phyloP scores from a whole-genome alignment of 225 moss, liverwort and hornwort species.

The Polytrichum commune region DNA sequence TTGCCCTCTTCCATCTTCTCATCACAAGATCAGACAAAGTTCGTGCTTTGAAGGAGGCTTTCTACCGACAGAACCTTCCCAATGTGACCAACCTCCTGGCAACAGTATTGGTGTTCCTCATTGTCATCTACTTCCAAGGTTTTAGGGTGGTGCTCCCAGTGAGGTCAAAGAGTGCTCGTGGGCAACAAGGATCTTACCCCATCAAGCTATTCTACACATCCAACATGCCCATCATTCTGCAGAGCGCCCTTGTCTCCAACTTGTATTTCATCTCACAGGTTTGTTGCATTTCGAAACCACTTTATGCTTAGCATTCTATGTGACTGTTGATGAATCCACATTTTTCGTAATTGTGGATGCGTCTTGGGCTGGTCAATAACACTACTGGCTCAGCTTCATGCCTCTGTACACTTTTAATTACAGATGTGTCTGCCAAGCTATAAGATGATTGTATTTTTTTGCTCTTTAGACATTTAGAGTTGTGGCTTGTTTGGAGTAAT shows the following conservation, averaged over 20 bases:
- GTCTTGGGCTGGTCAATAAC: background rate
- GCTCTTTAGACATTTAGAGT: background rate
- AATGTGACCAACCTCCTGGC: slow-evolving; percentile 95
- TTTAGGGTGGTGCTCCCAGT: slow-evolving; percentile 96
- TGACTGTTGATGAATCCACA: background rate
- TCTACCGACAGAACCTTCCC: slow-evolving; percentile 83
- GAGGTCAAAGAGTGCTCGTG: slow-evolving; percentile 92
- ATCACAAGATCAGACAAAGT: slow-evolving; percentile 88
- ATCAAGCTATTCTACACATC: slow-evolving; percentile 98
- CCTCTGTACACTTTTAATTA: background rate
- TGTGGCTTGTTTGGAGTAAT: background rate
- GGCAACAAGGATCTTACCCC: slow-evolving; percentile 97
- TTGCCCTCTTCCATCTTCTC: slow-evolving; percentile 93
- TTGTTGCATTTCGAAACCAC: background rate
- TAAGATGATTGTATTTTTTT: background rate
- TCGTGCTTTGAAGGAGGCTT: slow-evolving; percentile 88
- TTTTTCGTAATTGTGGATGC: background rate
- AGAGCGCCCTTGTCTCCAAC: slow-evolving; percentile 91
- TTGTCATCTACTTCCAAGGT: slow-evolving; percentile 98
- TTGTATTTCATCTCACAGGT: slow-evolving; percentile 99
- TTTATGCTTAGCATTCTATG: too few relatives aligned
- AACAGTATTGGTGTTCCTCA: slow-evolving; percentile 85
- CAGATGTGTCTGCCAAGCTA: background rate
- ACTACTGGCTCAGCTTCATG: background rate
- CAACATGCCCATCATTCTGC: slow-evolving; percentile 98